Evolutionary conservation across 306 rosid species (phyloP).

Genomic region (Corylus avellana): DNA sequence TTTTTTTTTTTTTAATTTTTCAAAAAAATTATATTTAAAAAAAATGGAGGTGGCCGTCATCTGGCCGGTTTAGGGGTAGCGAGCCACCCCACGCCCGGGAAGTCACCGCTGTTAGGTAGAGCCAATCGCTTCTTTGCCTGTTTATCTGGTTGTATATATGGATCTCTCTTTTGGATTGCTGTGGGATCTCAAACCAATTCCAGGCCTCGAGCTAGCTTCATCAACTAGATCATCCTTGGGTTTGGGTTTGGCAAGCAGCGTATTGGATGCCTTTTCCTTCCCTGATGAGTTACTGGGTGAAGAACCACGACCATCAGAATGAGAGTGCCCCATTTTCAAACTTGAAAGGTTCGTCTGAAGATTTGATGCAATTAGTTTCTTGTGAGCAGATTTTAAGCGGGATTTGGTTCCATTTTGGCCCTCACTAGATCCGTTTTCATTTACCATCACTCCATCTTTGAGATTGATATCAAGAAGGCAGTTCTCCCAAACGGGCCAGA

Average conservation of each 20-base stretch:
- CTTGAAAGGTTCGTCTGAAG: conserved; percentile 43
- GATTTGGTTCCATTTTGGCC: conserved; percentile 42
- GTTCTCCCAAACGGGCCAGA: conserved; percentile 63
- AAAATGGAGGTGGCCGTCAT: too few species aligned
- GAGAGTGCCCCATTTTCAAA: conserved; percentile 56
- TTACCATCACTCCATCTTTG: conserved; percentile 67
- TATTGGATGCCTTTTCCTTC: conserved; percentile 48
- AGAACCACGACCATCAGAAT: conserved; percentile 71
- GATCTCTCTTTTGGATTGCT: conserved; percentile 98
- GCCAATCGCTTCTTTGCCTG: conserved; percentile 80
- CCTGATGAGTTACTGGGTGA: conserved; percentile 63
- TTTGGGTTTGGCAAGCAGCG: conserved; percentile 45
- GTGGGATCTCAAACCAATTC: conserved; percentile 60
- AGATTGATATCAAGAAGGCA: conserved; percentile 77
- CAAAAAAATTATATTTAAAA: too few species aligned
- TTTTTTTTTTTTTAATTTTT: too few species aligned
- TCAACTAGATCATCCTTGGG: conserved; percentile 49
- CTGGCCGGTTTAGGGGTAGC: too few species aligned
- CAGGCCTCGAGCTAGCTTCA: conserved; percentile 62
- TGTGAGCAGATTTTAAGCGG: conserved; percentile 50
- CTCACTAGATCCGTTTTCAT: conserved; percentile 52
- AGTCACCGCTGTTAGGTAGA: conserved; percentile 73
- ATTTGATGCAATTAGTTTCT: conserved; percentile 46
- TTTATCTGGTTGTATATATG: conserved; percentile 46
- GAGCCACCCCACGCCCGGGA: background rate